A percentile compares a stretch with the other conserved stretches of the same genome.
These are phyloP conservation scores for Fusarium piperis DNA, from an alignment of 2,329 filamentous ascomycete species.

Conservation along the genomic window DNA sequence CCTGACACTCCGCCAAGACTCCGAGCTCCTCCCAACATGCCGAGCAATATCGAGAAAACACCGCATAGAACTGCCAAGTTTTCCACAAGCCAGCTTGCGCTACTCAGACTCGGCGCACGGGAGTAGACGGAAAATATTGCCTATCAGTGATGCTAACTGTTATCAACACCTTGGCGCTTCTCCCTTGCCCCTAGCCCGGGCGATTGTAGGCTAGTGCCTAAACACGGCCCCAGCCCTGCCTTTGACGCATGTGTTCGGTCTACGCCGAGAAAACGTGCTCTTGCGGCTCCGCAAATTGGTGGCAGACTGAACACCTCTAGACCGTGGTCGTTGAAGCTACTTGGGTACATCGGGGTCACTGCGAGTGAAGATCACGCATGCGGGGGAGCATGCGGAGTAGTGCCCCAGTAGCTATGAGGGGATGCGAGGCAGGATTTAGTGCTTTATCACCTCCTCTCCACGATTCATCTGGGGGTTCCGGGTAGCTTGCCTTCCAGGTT, in stretches of 20 bases:
- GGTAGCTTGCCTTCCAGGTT: neutral
- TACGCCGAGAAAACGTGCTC: neutral
- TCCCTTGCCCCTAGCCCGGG: neutral
- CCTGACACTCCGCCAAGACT: neutral
- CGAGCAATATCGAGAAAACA: constrained; percentile 20
- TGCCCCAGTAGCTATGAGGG: neutral
- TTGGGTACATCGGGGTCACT: neutral
- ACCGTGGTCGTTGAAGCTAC: neutral
- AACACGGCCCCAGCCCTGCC: neutral
- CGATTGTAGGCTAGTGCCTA: neutral
- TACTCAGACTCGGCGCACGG: neutral
- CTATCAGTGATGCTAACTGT: neutral
- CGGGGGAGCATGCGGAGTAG: neutral
- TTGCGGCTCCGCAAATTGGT: neutral
- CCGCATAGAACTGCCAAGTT: neutral
- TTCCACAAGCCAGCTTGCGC: neutral
- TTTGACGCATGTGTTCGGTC: neutral
- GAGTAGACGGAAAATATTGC: neutral
- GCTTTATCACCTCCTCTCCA: neutral
- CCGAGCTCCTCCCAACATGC: constrained; percentile 5
- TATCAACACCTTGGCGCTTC: neutral
- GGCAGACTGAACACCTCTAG: neutral
- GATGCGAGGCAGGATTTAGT: neutral
- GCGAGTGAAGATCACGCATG: neutral
- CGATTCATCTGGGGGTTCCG: neutral